These are phyloP conservation scores for Kwoniella botswanensis DNA, from an alignment of 768 basidiomycete genomes.

Conservation along the genomic window DNA sequence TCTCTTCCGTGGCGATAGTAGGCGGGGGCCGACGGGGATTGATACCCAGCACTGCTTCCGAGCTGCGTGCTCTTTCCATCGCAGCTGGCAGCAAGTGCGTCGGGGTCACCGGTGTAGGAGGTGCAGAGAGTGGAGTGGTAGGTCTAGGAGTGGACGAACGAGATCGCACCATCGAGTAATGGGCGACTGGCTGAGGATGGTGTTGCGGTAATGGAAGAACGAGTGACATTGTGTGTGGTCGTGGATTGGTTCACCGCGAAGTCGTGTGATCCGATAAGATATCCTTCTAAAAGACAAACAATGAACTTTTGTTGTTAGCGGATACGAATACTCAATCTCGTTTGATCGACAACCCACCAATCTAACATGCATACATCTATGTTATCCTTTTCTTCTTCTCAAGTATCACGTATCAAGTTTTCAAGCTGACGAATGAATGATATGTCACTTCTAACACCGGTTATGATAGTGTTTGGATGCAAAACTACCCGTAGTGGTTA, in stretches of 20 bases:
- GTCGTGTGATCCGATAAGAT: neutral
- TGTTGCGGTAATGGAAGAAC: slow-evolving; percentile 27
- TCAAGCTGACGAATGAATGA: no score
- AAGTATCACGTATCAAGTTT: no score
- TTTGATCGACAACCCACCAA: no score
- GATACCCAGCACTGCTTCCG: slow-evolving; percentile 38
- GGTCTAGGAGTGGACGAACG: slow-evolving; percentile 27
- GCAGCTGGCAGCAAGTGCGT: slow-evolving; percentile 39
- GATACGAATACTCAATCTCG: no score
- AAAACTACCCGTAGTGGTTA: no score
- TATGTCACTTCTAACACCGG: no score
- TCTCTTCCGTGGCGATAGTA: neutral
- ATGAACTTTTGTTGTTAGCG: no score
- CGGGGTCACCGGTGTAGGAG: slow-evolving; percentile 46
- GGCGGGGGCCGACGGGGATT: neutral
- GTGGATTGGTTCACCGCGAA: neutral
- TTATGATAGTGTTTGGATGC: no score
- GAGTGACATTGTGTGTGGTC: slow-evolving; percentile 18
- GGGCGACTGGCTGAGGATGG: slow-evolving; percentile 13
- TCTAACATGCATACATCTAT: no score
- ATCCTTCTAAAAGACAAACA: neutral
- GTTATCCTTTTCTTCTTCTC: no score
- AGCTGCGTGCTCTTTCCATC: slow-evolving; percentile 49
- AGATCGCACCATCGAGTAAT: slow-evolving; percentile 23
- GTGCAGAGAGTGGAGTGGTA: slow-evolving; percentile 44